Evolutionary conservation across 495 filamentous ascomycete species (phyloP).

Genomic region (Penicillium coprophilum): DNA sequence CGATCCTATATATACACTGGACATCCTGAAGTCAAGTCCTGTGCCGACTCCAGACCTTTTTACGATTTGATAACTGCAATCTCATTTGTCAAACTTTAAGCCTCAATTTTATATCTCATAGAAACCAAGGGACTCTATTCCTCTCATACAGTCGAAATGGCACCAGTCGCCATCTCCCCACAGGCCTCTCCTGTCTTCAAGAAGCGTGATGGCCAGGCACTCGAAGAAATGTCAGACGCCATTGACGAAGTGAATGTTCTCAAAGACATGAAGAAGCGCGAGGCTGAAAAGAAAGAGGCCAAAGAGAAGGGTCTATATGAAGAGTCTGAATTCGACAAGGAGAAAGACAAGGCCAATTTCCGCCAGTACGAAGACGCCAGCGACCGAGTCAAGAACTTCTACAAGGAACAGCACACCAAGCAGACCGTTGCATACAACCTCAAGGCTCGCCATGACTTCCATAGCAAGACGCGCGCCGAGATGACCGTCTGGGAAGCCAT

Average conservation of each 20-base stretch:
- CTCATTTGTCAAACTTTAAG: background rate
- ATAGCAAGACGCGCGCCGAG: constrained; percentile 62
- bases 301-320: constrained; percentile 58
- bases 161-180: constrained; percentile 31
- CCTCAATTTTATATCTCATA: background rate
- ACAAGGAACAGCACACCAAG: constrained; percentile 78
- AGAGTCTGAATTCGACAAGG: constrained; percentile 64
- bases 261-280: constrained; percentile 53
- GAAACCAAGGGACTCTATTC: background rate
- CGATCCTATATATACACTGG: constrained; percentile 16
- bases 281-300: constrained; percentile 26
- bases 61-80: background rate
- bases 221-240: constrained; percentile 77
- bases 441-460: constrained; percentile 68
- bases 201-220: constrained; percentile 62
- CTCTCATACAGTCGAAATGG: constrained; percentile 30
- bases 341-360: constrained; percentile 81
- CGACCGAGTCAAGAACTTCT: constrained; percentile 79
- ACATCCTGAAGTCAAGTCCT: background rate
- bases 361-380: constrained; percentile 76
- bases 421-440: constrained; percentile 86
- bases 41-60: background rate
- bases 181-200: constrained; percentile 30
- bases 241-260: constrained; percentile 81
- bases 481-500: constrained; percentile 90